phyloP scores from a whole-genome alignment of 73 alveolate genomes.

The Breviolum minutum region DNA sequence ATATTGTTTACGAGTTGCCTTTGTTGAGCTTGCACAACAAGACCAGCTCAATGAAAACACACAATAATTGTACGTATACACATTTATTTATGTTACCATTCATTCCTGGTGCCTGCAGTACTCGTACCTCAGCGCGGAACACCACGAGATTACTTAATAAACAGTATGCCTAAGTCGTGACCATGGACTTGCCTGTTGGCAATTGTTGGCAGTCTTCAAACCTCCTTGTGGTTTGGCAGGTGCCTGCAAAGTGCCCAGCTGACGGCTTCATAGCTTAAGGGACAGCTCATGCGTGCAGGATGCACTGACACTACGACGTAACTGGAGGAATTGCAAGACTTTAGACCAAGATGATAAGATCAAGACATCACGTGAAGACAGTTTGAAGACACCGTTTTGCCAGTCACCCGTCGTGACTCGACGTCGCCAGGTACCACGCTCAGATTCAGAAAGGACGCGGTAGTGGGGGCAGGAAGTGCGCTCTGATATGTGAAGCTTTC shows the following conservation, averaged over 20 bases:
- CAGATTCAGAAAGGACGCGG: conserved; percentile 66
- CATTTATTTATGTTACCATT: no score
- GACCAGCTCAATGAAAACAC: background rate
- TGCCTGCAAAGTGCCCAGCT: conserved; percentile 81
- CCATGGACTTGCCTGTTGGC: background rate
- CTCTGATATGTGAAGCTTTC: background rate
- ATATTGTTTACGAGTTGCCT: background rate
- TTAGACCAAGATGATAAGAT: no score
- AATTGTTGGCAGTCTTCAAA: background rate
- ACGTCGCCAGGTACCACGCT: conserved; percentile 77
- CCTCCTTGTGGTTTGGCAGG: background rate
- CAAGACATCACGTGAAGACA: background rate
- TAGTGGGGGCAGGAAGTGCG: conserved; percentile 48
- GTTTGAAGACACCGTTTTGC: no score
- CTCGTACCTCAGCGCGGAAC: no score
- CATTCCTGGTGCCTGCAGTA: no score
- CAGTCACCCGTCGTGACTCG: background rate
- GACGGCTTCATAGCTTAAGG: background rate
- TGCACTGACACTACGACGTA: background rate
- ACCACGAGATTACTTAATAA: no score
- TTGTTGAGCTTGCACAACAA: background rate
- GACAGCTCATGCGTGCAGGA: background rate
- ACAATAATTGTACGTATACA: background rate
- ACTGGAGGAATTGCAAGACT: background rate
- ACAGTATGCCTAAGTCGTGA: no score